phyloP scores from a whole-genome alignment of 2,329 filamentous ascomycete genomes.

The Dactylella cylindrospora region DNA sequence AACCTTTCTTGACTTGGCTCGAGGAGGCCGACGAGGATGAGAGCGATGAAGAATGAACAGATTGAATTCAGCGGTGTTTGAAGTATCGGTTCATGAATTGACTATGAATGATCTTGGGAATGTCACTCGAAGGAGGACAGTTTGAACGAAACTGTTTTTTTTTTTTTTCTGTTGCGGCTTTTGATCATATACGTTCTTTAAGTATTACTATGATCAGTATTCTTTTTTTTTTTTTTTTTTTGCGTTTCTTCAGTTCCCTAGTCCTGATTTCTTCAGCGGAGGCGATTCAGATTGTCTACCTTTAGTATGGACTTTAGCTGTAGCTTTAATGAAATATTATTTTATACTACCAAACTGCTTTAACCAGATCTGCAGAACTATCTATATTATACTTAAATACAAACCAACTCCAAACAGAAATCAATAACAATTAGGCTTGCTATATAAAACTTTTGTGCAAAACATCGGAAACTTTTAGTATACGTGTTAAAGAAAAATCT shows the following conservation, averaged over 20 bases:
- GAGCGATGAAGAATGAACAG: constrained; percentile 58
- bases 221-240: background rate
- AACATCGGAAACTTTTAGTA: no score
- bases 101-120: background rate
- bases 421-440: no score
- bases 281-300: constrained; percentile 1
- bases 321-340: no score
- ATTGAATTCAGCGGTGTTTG: no score
- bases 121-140: background rate
- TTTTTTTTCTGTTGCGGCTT: background rate
- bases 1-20: constrained; percentile 93
- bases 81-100: no score
- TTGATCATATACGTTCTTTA: no score
- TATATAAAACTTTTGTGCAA: no score
- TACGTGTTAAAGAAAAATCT: no score
- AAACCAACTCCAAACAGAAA: background rate
- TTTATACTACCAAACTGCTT: no score
- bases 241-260: background rate
- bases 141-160: background rate
- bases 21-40: constrained; percentile 77
- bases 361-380: no score
- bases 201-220: no score
- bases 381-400: background rate
- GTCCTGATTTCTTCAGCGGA: constrained; percentile 13
- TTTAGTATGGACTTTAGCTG: constrained; percentile 5